Evolutionary conservation across 2,329 filamentous ascomycete genomes (phyloP).

Genomic region (Ampelomyces quisqualis): DNA sequence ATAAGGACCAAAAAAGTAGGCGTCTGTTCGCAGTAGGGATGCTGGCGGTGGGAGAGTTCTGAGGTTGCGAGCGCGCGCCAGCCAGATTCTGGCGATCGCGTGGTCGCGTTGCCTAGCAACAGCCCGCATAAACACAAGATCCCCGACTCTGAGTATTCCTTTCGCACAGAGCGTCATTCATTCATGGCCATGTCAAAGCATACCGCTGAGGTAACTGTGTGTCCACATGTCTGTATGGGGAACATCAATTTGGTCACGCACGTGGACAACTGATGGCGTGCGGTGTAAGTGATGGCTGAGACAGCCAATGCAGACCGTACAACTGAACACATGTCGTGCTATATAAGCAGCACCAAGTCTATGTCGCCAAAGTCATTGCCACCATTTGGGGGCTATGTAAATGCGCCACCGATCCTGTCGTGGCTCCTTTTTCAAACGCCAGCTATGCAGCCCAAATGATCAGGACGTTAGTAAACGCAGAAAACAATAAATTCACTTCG

Average conservation of each 20-base stretch:
- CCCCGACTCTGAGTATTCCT: neutral
- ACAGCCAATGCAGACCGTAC: neutral
- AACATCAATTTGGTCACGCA: too few relatives aligned
- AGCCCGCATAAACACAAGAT: slow-evolving; percentile 5
- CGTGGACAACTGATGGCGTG: neutral
- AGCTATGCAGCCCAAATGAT: slow-evolving; percentile 25
- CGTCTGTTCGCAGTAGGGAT: slow-evolving; percentile 41
- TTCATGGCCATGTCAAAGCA: neutral
- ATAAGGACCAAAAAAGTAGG: slow-evolving; percentile 38
- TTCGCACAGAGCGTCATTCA: neutral
- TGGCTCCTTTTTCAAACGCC: slow-evolving; percentile 25
- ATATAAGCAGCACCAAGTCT: slow-evolving; percentile 1
- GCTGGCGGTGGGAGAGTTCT: slow-evolving; percentile 26
- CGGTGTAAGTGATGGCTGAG: neutral
- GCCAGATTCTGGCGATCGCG: slow-evolving; percentile 25
- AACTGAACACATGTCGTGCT: neutral
- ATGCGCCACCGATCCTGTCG: slow-evolving; percentile 10
- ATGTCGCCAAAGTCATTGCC: slow-evolving; percentile 4
- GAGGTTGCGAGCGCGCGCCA: slow-evolving; percentile 25
- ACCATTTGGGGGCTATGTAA: slow-evolving; percentile 11
- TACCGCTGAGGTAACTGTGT: too few relatives aligned
- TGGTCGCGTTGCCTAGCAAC: slow-evolving; percentile 31
- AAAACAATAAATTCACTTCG: slow-evolving; percentile 14
- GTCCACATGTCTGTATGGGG: too few relatives aligned
- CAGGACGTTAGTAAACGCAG: slow-evolving; percentile 17